Evolutionary conservation across 2,329 filamentous ascomycete species (phyloP).

Genomic region (Hirsutella thompsonii): DNA sequence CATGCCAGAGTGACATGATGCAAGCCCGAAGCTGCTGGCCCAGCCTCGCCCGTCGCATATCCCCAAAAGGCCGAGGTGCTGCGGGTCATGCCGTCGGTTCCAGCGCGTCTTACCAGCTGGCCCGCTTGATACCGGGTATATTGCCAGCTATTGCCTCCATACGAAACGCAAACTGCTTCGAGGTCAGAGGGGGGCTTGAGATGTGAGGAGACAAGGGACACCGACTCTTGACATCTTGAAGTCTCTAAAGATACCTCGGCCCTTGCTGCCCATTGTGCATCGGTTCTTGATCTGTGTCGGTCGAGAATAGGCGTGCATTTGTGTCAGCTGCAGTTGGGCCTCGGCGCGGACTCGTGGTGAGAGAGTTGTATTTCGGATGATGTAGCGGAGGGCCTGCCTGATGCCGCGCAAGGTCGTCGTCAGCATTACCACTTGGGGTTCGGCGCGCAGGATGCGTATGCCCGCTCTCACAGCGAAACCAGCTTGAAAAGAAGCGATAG

Average conservation of each 20-base stretch:
- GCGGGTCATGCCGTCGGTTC: conserved; percentile 5
- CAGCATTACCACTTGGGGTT: not conserved
- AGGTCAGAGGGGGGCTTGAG: conserved; percentile 12
- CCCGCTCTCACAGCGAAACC: too few relatives aligned
- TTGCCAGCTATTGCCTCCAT: conserved; percentile 76
- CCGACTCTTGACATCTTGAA: conserved; percentile 86
- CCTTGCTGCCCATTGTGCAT: conserved; percentile 85
- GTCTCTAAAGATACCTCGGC: conserved; percentile 78
- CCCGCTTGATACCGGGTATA: conserved; percentile 87
- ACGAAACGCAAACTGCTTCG: conserved; percentile 74
- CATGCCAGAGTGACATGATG: not conserved
- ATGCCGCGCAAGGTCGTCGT: not conserved
- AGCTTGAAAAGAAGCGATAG: too few relatives aligned
- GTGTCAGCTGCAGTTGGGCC: conserved; percentile 81
- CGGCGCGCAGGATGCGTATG: too few relatives aligned
- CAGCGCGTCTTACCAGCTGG: conserved; percentile 66
- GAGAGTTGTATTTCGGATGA: conserved; percentile 85
- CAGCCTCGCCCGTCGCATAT: not conserved
- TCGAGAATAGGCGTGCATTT: conserved; percentile 94
- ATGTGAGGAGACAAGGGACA: not conserved
- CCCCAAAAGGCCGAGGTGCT: not conserved
- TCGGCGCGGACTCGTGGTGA: conserved; percentile 72
- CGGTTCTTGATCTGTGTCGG: conserved; percentile 89
- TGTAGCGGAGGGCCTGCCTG: conserved; percentile 86
- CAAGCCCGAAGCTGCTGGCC: not conserved